Evolutionary conservation across 2,329 filamentous ascomycete genomes (phyloP), one percentile per base, ranked within the genome.

Genomic region (Cyphellophora europaea): DNA sequence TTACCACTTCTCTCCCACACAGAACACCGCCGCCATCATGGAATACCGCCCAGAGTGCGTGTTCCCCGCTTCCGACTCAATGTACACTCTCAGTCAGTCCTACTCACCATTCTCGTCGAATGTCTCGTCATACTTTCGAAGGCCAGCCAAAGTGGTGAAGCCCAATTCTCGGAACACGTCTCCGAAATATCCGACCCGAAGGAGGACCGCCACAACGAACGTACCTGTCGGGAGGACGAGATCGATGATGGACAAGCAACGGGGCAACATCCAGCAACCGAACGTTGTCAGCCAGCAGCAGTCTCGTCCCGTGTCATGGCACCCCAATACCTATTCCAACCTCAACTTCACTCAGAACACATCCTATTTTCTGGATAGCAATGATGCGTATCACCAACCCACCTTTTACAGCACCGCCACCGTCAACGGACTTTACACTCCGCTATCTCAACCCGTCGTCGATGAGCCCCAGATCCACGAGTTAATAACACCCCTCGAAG

Each of bases 221-320:
- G 40, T 36, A 10, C 33, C 42, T 5, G 18, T 42, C 2, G 35
- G 38, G 3, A 30, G 43, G 33, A 48, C 43, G 3, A 34, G 41
- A 33, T 48, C 47, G 13, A 34, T 47, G 3, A 36, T 44, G 12
- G 47, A 49, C 32, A 37, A 44, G 16, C 41, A 46, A 23, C 38
- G 42, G 35, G 32, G 35, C 11, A 37, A 21, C 19, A 31, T 32
- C 11, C 36, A 39, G 38, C 37, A 41, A 28, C 36, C 16, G 6
- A 12, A 27, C 10, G 19, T 27, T 10, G 32, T 32, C 5, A 12
- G 11, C 17, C 17, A 25, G 33, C 40, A 33, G 28, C 16, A 17
- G 6, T 35, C 43, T 18, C 43, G 47, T 12, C 47, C 47, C 16
- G 35, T 47, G n/a, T 48, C 45, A 18, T 49, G 47, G 47, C 47